phyloP scores from a whole-genome alignment of 2,329 filamentous ascomycete species.

The Diaporthe sp. region DNA sequence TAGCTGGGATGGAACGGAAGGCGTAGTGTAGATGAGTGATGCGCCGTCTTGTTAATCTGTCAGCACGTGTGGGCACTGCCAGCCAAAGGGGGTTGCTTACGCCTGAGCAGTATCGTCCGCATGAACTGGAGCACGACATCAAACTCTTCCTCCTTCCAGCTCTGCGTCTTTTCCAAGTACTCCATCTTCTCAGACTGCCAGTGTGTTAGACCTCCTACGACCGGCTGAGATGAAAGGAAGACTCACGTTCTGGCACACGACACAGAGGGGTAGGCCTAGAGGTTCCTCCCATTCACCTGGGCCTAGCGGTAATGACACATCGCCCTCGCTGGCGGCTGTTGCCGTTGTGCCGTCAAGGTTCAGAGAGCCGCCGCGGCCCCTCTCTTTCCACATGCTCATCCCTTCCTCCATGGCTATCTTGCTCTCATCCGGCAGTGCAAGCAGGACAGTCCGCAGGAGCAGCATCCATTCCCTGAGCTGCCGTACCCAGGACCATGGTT shows the following conservation, averaged over 20 bases:
- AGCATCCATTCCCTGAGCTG: constrained; percentile 92
- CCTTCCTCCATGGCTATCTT: constrained; percentile 90
- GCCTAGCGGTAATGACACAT: constrained; percentile 82
- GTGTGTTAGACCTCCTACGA: constrained; percentile 44
- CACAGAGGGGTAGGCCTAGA: constrained; percentile 86
- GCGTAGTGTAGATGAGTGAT: constrained; percentile 87
- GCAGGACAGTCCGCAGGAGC: constrained; percentile 82
- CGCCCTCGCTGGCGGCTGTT: constrained; percentile 72
- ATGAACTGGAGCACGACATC: constrained; percentile 96
- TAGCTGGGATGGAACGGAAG: constrained; percentile 81
- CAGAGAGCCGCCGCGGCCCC: constrained; percentile 75
- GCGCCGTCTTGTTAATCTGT: constrained; percentile 74
- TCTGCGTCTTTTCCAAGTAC: constrained; percentile 86
- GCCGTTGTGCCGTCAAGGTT: constrained; percentile 74
- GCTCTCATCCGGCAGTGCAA: constrained; percentile 80
- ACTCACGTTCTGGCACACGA: constrained; percentile 94
- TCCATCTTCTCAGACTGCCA: constrained; percentile 88
- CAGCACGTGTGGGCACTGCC: constrained; percentile 39
- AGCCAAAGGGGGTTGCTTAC: constrained; percentile 63
- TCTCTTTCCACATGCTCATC: constrained; percentile 84
- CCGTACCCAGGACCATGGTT: constrained; percentile 92
- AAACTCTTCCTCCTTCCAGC: constrained; percentile 97
- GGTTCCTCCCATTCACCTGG: constrained; percentile 95
- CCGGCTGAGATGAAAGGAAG: too few species aligned
- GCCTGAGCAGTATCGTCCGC: constrained; percentile 88